phyloP scores from a whole-genome alignment of 2,329 filamentous ascomycete genomes.

The Paraphoma chrysanthemicola region DNA sequence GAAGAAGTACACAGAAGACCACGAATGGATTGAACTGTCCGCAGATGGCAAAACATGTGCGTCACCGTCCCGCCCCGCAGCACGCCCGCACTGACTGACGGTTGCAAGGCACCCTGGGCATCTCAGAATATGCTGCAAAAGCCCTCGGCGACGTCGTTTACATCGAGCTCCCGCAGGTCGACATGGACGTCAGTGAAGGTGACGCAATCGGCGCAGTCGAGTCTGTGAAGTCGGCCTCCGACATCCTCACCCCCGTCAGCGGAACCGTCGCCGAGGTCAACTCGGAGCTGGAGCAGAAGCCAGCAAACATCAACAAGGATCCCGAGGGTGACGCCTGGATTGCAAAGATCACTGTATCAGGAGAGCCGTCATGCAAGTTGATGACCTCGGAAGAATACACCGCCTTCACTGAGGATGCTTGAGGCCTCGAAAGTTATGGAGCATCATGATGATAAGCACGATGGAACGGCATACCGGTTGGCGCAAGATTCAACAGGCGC shows the following conservation, averaged over 20 bases:
- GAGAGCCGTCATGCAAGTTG: conserved; percentile 66
- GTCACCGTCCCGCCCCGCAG: conserved; percentile 3
- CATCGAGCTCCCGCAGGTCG: conserved; percentile 85
- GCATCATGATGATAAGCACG: background rate
- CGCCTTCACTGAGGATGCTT: conserved; percentile 68
- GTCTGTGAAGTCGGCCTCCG: conserved; percentile 97
- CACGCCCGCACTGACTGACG: conserved; percentile 10
- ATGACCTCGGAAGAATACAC: conserved; percentile 83
- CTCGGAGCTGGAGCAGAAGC: conserved; percentile 78
- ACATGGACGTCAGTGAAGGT: conserved; percentile 72
- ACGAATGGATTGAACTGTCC: conserved; percentile 96
- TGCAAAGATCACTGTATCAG: conserved; percentile 80
- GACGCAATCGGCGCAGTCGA: conserved; percentile 94
- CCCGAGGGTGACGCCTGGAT: conserved; percentile 95
- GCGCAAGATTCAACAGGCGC: conserved; percentile 3
- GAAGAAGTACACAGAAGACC: conserved; percentile 94
- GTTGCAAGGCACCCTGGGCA: conserved; percentile 71
- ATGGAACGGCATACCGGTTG: background rate
- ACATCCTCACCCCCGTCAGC: conserved; percentile 88
- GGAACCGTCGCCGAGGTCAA: conserved; percentile 82
- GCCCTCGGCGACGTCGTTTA: conserved; percentile 96
- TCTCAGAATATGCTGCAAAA: conserved; percentile 89
- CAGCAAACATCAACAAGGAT: conserved; percentile 84
- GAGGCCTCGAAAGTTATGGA: background rate
- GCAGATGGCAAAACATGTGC: conserved; percentile 80